Conservation (phyloP, 179 eudicot genomes). For the Drosera spatulata region DNA sequence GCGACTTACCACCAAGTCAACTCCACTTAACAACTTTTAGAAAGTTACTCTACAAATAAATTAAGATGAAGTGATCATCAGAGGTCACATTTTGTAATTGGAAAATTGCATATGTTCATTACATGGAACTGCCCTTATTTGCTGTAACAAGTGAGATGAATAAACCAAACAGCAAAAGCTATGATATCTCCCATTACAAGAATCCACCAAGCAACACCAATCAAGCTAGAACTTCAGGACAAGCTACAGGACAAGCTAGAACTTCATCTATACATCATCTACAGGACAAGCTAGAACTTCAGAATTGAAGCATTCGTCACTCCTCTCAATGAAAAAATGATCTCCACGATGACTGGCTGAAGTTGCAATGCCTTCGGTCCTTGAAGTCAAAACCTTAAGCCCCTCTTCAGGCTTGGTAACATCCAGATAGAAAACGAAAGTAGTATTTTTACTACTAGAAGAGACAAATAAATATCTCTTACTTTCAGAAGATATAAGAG, state of each 20-base stretch:
- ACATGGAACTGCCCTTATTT: too few species aligned
- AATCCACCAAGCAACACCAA: too few species aligned
- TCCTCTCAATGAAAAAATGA: constrained; percentile 69
- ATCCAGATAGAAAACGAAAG: constrained; percentile 64
- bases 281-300: constrained; percentile 85
- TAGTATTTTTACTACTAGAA: constrained; percentile 76
- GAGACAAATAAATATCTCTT: constrained; percentile 64
- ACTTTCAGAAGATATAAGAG: constrained; percentile 71
- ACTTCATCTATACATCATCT: constrained; percentile 64
- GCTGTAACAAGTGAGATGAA: too few species aligned
- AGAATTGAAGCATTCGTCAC: constrained; percentile 71
- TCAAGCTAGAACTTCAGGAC: too few species aligned
- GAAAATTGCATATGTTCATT: too few species aligned
- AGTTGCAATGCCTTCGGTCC: constrained; percentile 65
- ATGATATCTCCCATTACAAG: too few species aligned
- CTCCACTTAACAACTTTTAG: too few species aligned
- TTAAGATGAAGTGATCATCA: too few species aligned
- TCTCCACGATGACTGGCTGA: constrained; percentile 79
- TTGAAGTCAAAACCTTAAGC: constrained; percentile 65
- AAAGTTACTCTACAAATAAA: too few species aligned
- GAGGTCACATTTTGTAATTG: too few species aligned
- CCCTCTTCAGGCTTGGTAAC: constrained; percentile 42
- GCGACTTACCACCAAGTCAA: too few species aligned
- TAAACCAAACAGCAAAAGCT: too few species aligned
- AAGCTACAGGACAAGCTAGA: constrained; percentile 76